Evolutionary conservation across 73 alveolate genomes (phyloP), one percentile per base, ranked within the genome.

Genomic region (Stentor roeselii): DNA sequence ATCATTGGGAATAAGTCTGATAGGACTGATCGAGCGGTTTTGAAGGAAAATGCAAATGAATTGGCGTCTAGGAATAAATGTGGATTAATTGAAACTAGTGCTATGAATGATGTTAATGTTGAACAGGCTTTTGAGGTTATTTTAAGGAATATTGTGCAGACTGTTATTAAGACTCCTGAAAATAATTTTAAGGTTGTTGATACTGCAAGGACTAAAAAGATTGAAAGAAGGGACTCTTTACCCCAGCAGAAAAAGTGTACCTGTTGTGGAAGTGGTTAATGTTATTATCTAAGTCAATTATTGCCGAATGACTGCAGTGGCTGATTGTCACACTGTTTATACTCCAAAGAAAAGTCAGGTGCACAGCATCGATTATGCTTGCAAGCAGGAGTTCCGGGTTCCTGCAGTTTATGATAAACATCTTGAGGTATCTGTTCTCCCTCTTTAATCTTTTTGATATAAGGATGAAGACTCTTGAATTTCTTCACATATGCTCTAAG

Each of bases 401-500:
- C 80, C 80, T 67, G 80, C 41, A 67, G 80, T 67, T 67, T 67
- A 14, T 67, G 80, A 67, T 21, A 21, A 0, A 67, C 80, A 1
- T 67, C 80, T 30, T 36, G 34, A 80, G 90, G 75, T 35, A 76
- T 84, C 3, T 75, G 87, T 38, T 84, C 84, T 15, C 59, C 90
- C 3, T 58, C 60, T 78, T 86, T 35, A 76, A 37, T 76, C 37
- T 76, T 39, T 36, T 76, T 36, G 21, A 58, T 40, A 67, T 67
- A 67, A 27, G 27, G n/a, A 67, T 67, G 80, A 15, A 67, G 2
- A 21, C 42, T 60, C 41, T 93, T 89, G 90, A 82, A 88, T 84
- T 96, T 94, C 92, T 93, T 95, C 42, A 95, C 97, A 86, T 91
- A 96, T n/a, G 97, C 95, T 90, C 99, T 90, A 59, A 97, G 87